Evolutionary conservation across 164 flowering plant species (phyloP).

Genomic region (Aristolochia contorta): DNA sequence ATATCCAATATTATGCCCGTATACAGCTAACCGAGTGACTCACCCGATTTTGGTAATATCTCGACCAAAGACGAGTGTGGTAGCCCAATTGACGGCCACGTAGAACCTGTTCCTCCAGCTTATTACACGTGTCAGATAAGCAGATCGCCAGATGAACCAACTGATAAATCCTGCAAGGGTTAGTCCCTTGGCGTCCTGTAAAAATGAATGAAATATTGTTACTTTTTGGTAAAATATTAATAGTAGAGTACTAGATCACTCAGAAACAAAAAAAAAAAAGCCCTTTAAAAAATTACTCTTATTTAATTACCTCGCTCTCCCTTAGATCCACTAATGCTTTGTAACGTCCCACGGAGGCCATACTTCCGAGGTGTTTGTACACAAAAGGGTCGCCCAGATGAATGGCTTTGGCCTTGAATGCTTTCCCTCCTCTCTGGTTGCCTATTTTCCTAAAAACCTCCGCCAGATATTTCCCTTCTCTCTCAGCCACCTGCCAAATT

Average conservation of each 20-base stretch:
- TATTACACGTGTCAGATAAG: slow-evolving; percentile 67
- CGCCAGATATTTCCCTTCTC: slow-evolving; percentile 68
- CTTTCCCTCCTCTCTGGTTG: slow-evolving; percentile 60
- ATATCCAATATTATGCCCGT: no score
- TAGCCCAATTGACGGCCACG: slow-evolving; percentile 82
- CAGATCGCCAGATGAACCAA: slow-evolving; percentile 84
- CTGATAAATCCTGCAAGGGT: slow-evolving; percentile 66
- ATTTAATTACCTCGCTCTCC: slow-evolving; percentile 48
- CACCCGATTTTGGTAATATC: slow-evolving; percentile 59
- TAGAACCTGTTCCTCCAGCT: slow-evolving; percentile 93
- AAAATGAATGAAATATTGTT: neutral
- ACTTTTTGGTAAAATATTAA: no score
- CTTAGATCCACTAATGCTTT: slow-evolving; percentile 84
- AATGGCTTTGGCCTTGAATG: slow-evolving; percentile 34
- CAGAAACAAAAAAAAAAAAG: no score
- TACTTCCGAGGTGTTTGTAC: slow-evolving; percentile 80
- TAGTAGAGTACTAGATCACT: no score
- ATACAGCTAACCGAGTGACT: slow-evolving; percentile 12
- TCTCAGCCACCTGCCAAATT: slow-evolving; percentile 62
- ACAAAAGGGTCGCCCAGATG: slow-evolving; percentile 69
- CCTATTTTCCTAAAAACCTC: slow-evolving; percentile 52
- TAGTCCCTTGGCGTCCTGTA: slow-evolving; percentile 61
- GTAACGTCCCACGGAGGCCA: slow-evolving; percentile 80
- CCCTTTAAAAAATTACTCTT: no score
- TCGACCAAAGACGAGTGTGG: slow-evolving; percentile 70